Evolutionary conservation across 169 alveolate genomes (phyloP).

Genomic region (Plasmodium fragile): DNA sequence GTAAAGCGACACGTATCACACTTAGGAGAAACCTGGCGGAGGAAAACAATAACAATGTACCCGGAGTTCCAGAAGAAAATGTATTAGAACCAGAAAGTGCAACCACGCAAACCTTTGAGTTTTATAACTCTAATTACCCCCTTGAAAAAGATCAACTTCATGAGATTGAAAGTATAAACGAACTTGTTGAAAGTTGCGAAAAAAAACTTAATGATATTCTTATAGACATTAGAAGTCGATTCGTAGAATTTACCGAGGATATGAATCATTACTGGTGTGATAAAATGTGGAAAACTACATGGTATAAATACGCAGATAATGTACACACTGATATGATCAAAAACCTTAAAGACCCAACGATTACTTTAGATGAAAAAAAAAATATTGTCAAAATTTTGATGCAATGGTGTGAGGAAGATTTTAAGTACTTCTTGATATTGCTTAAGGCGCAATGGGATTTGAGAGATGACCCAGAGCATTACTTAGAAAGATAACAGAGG

Average conservation of each 20-base stretch:
- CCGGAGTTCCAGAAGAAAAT: neutral
- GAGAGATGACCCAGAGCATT: slow-evolving; percentile 19
- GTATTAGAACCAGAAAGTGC: neutral
- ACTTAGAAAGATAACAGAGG: neutral
- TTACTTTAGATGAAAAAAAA: neutral
- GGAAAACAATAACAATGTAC: neutral
- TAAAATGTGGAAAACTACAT: neutral
- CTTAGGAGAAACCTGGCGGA: neutral
- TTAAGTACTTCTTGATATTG: neutral
- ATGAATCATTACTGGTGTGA: slow-evolving; percentile 1
- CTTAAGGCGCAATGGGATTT: slow-evolving; percentile 5
- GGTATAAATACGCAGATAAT: neutral
- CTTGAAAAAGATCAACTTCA: neutral
- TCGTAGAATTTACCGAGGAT: neutral
- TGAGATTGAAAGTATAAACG: neutral
- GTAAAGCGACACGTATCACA: neutral
- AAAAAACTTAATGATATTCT: neutral
- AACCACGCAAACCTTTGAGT: neutral
- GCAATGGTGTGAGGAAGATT: neutral
- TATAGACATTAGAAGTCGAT: neutral
- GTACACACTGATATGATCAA: neutral
- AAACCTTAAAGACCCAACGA: neutral
- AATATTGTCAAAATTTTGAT: neutral
- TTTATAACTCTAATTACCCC: neutral
- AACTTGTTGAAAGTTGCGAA: neutral